Conservation (phyloP, 1,284 basidiomycete genomes). For the Puccinia triticina region DNA sequence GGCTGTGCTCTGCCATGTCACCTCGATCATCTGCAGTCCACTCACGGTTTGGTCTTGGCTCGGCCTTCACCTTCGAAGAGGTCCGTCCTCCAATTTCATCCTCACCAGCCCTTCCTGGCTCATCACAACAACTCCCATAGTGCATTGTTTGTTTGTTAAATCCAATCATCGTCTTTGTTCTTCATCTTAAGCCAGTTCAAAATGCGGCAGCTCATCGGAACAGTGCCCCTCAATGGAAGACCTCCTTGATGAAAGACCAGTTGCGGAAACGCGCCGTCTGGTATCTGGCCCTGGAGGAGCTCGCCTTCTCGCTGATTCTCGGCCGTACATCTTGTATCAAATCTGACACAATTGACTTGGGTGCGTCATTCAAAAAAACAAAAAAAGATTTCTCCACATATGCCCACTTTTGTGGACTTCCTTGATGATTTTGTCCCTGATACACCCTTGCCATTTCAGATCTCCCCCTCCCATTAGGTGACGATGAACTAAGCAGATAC, state of each 20-base stretch:
- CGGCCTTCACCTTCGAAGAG: conserved; percentile 15
- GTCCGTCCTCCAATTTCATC: conserved; percentile 1
- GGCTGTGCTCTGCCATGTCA: conserved; percentile 12
- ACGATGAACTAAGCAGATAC: conserved; percentile 19
- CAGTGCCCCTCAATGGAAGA: conserved; percentile 32
- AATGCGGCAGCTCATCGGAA: conserved; percentile 13
- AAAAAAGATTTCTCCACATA: neutral
- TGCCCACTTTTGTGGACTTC: neutral
- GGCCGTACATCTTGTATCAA: conserved; percentile 34
- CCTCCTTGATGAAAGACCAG: conserved; percentile 47
- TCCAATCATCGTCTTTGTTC: too few relatives aligned
- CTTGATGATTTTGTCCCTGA: neutral
- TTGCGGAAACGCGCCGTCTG: conserved; percentile 37
- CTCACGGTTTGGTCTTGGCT: conserved; percentile 33
- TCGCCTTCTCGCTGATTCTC: conserved; percentile 21
- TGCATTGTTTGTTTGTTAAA: neutral
- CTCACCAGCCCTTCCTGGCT: neutral
- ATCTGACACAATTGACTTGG: neutral
- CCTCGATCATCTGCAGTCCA: conserved; percentile 17
- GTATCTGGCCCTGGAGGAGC: conserved; percentile 21
- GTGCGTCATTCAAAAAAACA: conserved; percentile 3
- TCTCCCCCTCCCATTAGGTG: conserved; percentile 13
- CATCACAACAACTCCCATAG: neutral
- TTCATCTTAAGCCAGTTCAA: conserved; percentile 11
- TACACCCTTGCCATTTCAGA: neutral